Evolutionary conservation across 129 eudicot species (phyloP).

Genomic region (Flaveria linearis): DNA sequence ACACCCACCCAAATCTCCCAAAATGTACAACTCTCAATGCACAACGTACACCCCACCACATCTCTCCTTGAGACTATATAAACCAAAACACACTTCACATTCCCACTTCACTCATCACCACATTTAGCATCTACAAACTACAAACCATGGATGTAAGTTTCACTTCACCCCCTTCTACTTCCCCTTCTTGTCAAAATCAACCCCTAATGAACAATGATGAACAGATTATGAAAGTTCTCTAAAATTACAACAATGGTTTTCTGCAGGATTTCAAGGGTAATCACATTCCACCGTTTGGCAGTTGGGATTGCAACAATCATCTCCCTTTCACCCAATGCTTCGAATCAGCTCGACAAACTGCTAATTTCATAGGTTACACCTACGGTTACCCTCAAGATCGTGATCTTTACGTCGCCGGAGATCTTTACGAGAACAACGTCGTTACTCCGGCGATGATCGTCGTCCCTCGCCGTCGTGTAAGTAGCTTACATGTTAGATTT

Average conservation of each 20-base stretch:
- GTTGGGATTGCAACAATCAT: slow-evolving; percentile 81
- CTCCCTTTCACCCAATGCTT: slow-evolving; percentile 84
- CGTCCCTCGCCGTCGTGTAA: slow-evolving; percentile 85
- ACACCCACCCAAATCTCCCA: background rate
- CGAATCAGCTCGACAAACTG: slow-evolving; percentile 65
- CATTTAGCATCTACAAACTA: background rate
- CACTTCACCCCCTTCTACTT: slow-evolving; percentile 16
- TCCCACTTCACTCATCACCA: slow-evolving; percentile 23
- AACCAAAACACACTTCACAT: slow-evolving; percentile 4
- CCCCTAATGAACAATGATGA: background rate
- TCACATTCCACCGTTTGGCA: slow-evolving; percentile 88
- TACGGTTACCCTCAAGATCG: slow-evolving; percentile 60
- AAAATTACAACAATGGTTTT: background rate
- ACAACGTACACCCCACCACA: slow-evolving; percentile 13
- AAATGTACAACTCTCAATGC: slow-evolving; percentile 19
- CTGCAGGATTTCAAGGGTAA: slow-evolving; percentile 60
- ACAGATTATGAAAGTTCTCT: too few species aligned
- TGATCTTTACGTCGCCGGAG: slow-evolving; percentile 98
- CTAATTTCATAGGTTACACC: slow-evolving; percentile 56
- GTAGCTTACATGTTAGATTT: too few species aligned
- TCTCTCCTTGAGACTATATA: slow-evolving; percentile 11
- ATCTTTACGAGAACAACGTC: slow-evolving; percentile 72
- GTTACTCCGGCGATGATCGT: slow-evolving; percentile 93
- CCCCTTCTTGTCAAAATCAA: background rate
- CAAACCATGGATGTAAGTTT: slow-evolving; percentile 39